These are phyloP conservation scores for Nannochloropsis oceanica DNA, from an alignment of 108 stramenopile species.

Conservation along the genomic window DNA sequence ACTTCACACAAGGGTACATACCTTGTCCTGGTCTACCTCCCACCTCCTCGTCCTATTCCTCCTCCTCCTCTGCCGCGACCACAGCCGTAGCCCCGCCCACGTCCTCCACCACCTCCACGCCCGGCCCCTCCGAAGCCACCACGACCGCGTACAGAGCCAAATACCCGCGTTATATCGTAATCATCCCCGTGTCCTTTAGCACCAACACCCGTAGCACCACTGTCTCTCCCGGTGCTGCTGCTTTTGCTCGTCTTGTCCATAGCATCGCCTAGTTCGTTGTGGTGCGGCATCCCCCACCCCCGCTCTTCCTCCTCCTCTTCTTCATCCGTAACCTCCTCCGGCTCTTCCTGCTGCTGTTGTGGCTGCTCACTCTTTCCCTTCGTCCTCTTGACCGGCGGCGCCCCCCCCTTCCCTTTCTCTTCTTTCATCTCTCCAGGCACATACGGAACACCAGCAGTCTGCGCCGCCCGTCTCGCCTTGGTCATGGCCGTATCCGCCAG, in stretches of 20 bases:
- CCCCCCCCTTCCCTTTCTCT: neutral
- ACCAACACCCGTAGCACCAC: neutral
- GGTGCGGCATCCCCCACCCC: neutral
- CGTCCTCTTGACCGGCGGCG: neutral
- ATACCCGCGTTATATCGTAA: neutral
- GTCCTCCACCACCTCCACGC: neutral
- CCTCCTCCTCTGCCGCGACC: neutral
- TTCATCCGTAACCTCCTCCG: neutral
- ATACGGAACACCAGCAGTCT: neutral
- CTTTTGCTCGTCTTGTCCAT: no score
- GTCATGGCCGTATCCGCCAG: neutral
- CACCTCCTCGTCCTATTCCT: neutral
- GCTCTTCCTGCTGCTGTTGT: neutral
- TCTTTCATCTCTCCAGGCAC: neutral
- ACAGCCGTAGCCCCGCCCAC: neutral
- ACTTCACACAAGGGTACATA: no score
- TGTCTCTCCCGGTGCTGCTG: no score
- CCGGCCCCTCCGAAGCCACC: neutral
- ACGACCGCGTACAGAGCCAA: neutral
- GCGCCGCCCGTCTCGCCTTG: neutral
- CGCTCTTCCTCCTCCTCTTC: slow-evolving; percentile 1
- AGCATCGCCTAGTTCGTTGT: neutral
- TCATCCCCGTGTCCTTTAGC: neutral
- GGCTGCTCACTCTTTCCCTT: neutral
- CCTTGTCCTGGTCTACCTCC: neutral